Percentiles rank a stretch among this genome's conserved stretches.
Conservation (phyloP, 2,329 filamentous ascomycete genomes). For the Sclerotinia subarctica region DNA sequence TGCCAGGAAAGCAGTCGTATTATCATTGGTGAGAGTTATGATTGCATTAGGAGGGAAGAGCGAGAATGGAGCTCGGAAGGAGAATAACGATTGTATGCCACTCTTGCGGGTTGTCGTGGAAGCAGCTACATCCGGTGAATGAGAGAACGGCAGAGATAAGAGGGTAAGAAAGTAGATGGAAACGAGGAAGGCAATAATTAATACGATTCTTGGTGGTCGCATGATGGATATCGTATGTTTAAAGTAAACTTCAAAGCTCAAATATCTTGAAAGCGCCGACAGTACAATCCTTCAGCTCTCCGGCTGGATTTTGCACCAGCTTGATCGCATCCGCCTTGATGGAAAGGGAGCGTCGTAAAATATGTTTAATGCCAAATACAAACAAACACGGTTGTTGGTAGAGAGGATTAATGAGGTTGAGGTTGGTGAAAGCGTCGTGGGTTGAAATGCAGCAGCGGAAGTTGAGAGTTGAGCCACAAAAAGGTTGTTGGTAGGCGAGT, state of each 20-base stretch:
- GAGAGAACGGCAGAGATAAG: slow-evolving; percentile 36
- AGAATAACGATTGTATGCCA: slow-evolving; percentile 58
- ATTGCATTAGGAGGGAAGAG: slow-evolving; percentile 94
- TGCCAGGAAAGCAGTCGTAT: slow-evolving; percentile 94
- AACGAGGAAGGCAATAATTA: slow-evolving; percentile 36
- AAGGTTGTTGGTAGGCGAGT: slow-evolving; percentile 4
- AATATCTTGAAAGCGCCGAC: slow-evolving; percentile 4
- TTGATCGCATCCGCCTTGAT: slow-evolving; percentile 18
- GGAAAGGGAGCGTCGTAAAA: neutral
- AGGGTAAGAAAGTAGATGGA: slow-evolving; percentile 36
- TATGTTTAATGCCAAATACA: slow-evolving; percentile 8
- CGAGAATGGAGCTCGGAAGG: slow-evolving; percentile 73
- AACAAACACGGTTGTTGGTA: neutral
- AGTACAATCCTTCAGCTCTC: slow-evolving; percentile 18
- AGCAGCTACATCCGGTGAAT: slow-evolving; percentile 27
- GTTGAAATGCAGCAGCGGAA: neutral
- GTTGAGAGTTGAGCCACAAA: slow-evolving; percentile 8
- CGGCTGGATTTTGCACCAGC: slow-evolving; percentile 14
- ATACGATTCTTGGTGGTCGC: slow-evolving; percentile 38
- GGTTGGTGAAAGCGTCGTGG: slow-evolving; percentile 10
- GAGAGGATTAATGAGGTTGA: neutral
- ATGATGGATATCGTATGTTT: slow-evolving; percentile 31
- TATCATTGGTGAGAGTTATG: slow-evolving; percentile 95
- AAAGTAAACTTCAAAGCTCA: slow-evolving; percentile 15
- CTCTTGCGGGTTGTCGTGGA: slow-evolving; percentile 34